Base-by-base conservation (phyloP, 108 stramenopile species). In the Parmales sp. region DNA sequence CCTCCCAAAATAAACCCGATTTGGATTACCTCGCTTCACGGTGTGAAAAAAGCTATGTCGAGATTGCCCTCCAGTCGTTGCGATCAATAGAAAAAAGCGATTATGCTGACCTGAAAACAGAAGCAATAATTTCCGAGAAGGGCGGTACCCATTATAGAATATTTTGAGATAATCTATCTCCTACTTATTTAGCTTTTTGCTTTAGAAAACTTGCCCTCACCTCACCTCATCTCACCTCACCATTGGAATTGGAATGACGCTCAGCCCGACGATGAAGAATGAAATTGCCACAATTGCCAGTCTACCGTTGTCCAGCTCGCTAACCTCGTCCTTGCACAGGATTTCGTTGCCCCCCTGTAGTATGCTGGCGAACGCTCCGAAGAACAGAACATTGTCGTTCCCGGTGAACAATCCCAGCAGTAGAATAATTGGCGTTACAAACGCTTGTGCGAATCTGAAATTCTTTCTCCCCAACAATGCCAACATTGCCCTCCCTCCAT, bases 391-490 rank as follows among this genome's bases (percentile, higher is more conserved):
- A 22, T 78, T 74, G 26, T 90, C 86, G 16, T 74, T 69, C 8
- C 86, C 89, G n/a, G n/a, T n/a, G 41, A 90, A 78, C 16, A 87
- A 34, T 19, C 88, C 88, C 29, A 74, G 68, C n/a, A 76, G 22
- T 37, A 66, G 65, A 38, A 90, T 43, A 11, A 76, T 38, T 9
- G 88, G 23, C 11, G 76, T 45, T n/a, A 77, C 68, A 22, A 82
- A 73, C 16, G 78, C 72, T 28, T 80, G 80, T 4, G 82, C 60
- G 5, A 88, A 70, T 44, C 82, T 77, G 1, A 85, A 74, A 46
- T 78, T 80, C 13, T 76, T 72, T 64, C 88, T 64, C 25, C 89
- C 89, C 72, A 90, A 87, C 67, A 90, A 81, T 0, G 86, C 73
- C 20, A 76, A 39, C 22, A 74, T 51, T 44, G 86, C 84, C 43